Evolutionary conservation across 176 grass and related monocot genomes (phyloP).

Genomic region (Oryza nivara): DNA sequence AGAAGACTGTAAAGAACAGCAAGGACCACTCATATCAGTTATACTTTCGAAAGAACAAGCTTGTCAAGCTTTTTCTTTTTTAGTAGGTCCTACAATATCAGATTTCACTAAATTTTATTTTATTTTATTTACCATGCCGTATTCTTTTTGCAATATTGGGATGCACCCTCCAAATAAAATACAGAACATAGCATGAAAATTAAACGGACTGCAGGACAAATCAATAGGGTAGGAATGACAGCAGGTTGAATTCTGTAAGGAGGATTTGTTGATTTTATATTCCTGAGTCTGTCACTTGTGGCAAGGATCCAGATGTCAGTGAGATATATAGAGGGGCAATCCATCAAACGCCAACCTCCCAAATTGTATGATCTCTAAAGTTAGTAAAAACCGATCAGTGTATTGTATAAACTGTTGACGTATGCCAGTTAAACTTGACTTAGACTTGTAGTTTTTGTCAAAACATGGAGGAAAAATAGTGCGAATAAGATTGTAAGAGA

Average conservation of each 20-base stretch:
- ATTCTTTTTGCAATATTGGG: neutral
- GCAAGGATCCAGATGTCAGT: neutral
- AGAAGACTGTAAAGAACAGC: constrained; percentile 20
- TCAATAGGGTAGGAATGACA: neutral
- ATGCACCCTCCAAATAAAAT: constrained; percentile 13
- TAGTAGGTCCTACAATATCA: neutral
- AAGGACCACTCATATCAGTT: constrained; percentile 28
- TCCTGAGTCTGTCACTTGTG: neutral
- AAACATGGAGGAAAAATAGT: constrained; percentile 20
- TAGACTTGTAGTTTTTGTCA: constrained; percentile 27
- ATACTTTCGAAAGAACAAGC: constrained; percentile 27
- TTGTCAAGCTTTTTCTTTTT: constrained; percentile 42
- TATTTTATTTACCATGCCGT: constrained; percentile 33
- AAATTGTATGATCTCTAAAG: neutral
- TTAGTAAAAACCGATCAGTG: neutral
- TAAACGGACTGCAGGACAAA: constrained; percentile 19
- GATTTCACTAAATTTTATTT: neutral
- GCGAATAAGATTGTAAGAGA: constrained; percentile 22
- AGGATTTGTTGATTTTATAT: neutral
- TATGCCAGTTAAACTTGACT: constrained; percentile 1
- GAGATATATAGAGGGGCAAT: neutral
- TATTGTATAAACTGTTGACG: constrained; percentile 30
- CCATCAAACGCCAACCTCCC: neutral
- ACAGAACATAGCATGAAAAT: constrained; percentile 5
- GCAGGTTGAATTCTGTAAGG: neutral